Percentiles rank a stretch among this genome's conserved stretches.
Conservation (phyloP, 495 filamentous ascomycete genomes). For the Entonaema liquescens region DNA sequence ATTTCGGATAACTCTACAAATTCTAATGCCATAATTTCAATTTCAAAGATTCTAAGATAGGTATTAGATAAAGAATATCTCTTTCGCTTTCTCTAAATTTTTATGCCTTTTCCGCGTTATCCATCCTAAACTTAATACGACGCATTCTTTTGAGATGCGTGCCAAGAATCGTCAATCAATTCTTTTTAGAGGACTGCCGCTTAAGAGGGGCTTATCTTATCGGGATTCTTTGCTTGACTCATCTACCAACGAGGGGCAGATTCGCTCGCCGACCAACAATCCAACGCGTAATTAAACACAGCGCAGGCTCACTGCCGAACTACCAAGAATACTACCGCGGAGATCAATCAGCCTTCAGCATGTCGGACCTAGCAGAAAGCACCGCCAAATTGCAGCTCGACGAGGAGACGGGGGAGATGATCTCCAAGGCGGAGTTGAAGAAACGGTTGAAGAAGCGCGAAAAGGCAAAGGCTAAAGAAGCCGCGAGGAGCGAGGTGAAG, state of each 20-base stretch:
- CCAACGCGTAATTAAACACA: neutral
- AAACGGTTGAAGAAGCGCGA: slow-evolving; percentile 67
- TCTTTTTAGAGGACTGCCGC: too few species aligned
- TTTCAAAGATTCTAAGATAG: too few species aligned
- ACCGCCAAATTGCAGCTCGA: slow-evolving; percentile 69
- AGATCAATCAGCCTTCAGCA: slow-evolving; percentile 38
- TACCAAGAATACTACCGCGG: neutral
- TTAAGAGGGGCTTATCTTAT: slow-evolving; percentile 44
- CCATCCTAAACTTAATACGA: too few species aligned
- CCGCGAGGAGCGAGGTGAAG: slow-evolving; percentile 36
- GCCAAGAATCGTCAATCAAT: too few species aligned
- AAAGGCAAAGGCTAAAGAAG: slow-evolving; percentile 56
- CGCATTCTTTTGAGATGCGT: too few species aligned
- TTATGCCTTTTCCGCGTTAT: too few species aligned
- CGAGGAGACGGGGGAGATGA: slow-evolving; percentile 72
- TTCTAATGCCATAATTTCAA: too few species aligned
- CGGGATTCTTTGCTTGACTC: slow-evolving; percentile 23
- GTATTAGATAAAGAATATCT: too few species aligned
- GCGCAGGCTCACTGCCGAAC: neutral
- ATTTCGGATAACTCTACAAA: too few species aligned
- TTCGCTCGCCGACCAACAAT: slow-evolving; percentile 9
- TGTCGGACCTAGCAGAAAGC: slow-evolving; percentile 66
- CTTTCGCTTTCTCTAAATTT: too few species aligned
- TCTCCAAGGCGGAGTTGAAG: slow-evolving; percentile 72
- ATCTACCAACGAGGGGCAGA: slow-evolving; percentile 30